A percentile compares a stretch with the other conserved stretches of the same genome.
These are phyloP conservation scores for Candida endomychidarum DNA, from an alignment of 805 yeast species.

Conservation along the genomic window DNA sequence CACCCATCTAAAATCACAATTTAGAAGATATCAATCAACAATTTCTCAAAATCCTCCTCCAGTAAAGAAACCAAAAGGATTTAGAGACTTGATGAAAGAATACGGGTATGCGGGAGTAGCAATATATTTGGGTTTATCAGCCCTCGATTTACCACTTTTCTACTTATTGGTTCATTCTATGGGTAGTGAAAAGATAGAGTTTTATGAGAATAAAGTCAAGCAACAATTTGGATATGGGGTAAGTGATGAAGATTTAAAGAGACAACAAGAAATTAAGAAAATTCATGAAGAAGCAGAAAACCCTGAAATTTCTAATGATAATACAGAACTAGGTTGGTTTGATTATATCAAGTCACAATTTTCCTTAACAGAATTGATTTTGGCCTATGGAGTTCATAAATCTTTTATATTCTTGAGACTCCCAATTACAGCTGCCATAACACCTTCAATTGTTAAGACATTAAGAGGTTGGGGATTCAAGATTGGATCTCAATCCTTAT, in stretches of 20 bases:
- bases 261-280: conserved; percentile 33
- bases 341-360: conserved; percentile 29
- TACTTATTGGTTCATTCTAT: conserved; percentile 78
- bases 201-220: conserved; percentile 61
- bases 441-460: conserved; percentile 70
- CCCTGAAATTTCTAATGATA: conserved; percentile 18
- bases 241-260: conserved; percentile 41
- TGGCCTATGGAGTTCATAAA: conserved; percentile 94
- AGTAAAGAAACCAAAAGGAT: conserved; percentile 41
- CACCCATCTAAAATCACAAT: not conserved
- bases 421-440: conserved; percentile 88
- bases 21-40: conserved; percentile 19
- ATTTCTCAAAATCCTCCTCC: conserved; percentile 7
- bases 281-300: conserved; percentile 27
- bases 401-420: conserved; percentile 77
- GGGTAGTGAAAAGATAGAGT: conserved; percentile 79
- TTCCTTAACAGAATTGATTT: conserved; percentile 78
- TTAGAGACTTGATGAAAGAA: conserved; percentile 70
- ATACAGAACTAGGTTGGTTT: conserved; percentile 6
- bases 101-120: conserved; percentile 93
- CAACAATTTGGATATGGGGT: conserved; percentile 63
- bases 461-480: conserved; percentile 79
- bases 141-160: conserved; percentile 80
- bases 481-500: conserved; percentile 54
- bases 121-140: conserved; percentile 71